phyloP scores from a whole-genome alignment of 768 basidiomycete genomes.

The Exidia glandulosa region DNA sequence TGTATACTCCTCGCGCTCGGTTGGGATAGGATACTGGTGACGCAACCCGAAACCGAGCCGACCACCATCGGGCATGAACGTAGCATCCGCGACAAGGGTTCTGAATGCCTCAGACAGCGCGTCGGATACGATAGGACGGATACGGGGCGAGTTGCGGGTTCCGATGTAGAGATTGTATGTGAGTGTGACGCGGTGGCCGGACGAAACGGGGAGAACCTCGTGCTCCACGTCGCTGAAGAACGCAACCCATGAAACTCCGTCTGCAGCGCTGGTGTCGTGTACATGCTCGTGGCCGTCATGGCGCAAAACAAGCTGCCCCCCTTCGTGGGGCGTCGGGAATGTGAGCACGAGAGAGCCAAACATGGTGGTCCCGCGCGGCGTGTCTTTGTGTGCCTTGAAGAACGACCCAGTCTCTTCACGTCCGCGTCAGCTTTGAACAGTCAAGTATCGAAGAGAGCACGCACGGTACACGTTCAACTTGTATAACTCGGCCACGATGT shows the following conservation, averaged over 20 bases:
- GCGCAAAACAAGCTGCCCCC: slow-evolving; percentile 31
- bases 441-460: not conserved
- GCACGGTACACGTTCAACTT: slow-evolving; percentile 38
- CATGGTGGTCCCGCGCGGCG: slow-evolving; percentile 31
- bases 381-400: slow-evolving; percentile 42
- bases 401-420: slow-evolving; percentile 29
- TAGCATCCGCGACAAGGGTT: slow-evolving; percentile 20
- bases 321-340: slow-evolving; percentile 35
- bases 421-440: not conserved
- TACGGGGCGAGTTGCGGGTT: not conserved
- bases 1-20: not conserved
- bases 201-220: slow-evolving; percentile 24
- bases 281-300: slow-evolving; percentile 16
- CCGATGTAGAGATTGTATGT: slow-evolving; percentile 27
- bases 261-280: not conserved
- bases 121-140: not conserved
- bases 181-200: slow-evolving; percentile 24
- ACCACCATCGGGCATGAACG: slow-evolving; percentile 30
- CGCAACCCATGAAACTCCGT: slow-evolving; percentile 13
- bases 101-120: slow-evolving; percentile 4
- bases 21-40: slow-evolving; percentile 24
- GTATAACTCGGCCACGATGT: slow-evolving; percentile 26
- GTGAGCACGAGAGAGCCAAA: slow-evolving; percentile 42
- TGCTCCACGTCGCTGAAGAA: slow-evolving; percentile 32
- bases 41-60: slow-evolving; percentile 29